phyloP scores from a whole-genome alignment of 225 moss, liverwort and hornwort species.

The Marchantia polymorpha region DNA sequence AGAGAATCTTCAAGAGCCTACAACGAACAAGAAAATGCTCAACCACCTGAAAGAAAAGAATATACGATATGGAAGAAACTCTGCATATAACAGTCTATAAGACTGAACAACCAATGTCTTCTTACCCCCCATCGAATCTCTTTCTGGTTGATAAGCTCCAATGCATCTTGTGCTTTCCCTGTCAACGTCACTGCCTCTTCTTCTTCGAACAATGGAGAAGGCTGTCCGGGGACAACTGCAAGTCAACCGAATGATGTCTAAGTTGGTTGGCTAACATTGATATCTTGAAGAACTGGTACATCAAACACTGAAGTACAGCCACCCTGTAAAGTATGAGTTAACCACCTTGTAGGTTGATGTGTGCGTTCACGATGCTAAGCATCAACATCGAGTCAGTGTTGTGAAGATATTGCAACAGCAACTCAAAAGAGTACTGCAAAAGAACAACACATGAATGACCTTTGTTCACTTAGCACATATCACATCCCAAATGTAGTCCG shows the following conservation, averaged over 20 bases:
- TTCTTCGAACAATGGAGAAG: constrained; percentile 78
- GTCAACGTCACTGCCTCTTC: constrained; percentile 70
- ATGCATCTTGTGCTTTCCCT: constrained; percentile 62
- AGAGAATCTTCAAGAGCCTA: constrained; percentile 85
- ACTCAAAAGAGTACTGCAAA: constrained; percentile 88
- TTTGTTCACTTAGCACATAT: too few species aligned
- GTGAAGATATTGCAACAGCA: constrained; percentile 88
- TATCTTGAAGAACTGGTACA: not conserved
- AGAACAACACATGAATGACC: not conserved
- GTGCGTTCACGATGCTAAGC: constrained; percentile 94
- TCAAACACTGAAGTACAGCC: not conserved
- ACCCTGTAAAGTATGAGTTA: not conserved
- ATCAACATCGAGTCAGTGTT: constrained; percentile 94
- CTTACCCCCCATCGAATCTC: constrained; percentile 91
- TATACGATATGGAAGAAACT: not conserved
- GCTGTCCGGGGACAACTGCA: constrained; percentile 76
- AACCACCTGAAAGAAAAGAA: not conserved
- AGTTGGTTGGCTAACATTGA: not conserved
- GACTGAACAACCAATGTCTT: not conserved
- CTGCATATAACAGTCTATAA: not conserved
- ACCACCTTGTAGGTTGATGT: constrained; percentile 75
- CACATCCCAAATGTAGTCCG: too few species aligned
- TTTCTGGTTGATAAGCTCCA: constrained; percentile 83
- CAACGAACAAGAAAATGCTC: not conserved
- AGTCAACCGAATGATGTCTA: not conserved